A percentile compares a stretch with the other conserved stretches of the same genome.
phyloP scores from a whole-genome alignment of 768 basidiomycete genomes.

The Ramaria sp. region DNA sequence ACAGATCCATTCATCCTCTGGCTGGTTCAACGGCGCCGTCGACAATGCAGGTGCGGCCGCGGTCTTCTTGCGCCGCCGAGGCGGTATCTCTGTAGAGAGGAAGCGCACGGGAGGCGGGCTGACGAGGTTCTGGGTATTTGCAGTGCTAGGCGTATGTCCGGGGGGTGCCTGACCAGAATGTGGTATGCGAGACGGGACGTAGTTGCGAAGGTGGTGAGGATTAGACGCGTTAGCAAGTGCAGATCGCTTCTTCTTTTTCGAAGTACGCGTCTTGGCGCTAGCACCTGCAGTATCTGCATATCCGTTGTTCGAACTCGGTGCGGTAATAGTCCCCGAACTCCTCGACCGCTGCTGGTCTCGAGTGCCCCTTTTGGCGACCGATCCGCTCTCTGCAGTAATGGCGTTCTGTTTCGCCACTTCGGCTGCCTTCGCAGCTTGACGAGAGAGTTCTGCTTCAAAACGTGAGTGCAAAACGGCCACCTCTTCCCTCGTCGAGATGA shows the following conservation, averaged over 20 bases:
- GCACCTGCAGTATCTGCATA: conserved; percentile 13
- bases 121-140: conserved; percentile 35
- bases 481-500: conserved; percentile 58
- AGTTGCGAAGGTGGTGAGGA: conserved; percentile 91
- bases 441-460: conserved; percentile 64
- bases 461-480: conserved; percentile 51
- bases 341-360: conserved; percentile 25
- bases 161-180: conserved; percentile 19
- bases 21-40: conserved; percentile 34
- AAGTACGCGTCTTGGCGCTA: conserved; percentile 19
- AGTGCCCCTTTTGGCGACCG: conserved; percentile 28
- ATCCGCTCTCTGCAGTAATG: conserved; percentile 24
- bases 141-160: conserved; percentile 23
- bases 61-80: conserved; percentile 25
- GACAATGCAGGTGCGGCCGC: conserved; percentile 14
- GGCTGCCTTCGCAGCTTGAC: conserved; percentile 50
- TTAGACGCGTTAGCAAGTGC: conserved; percentile 89
- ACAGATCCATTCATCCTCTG: conserved; percentile 88
- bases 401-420: conserved; percentile 45
- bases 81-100: conserved; percentile 56
- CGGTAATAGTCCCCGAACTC: conserved; percentile 16
- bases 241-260: conserved; percentile 91
- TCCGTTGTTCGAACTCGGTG: conserved; percentile 26
- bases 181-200: conserved; percentile 77
- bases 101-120: conserved; percentile 57